These are phyloP conservation scores for Stephania japonica DNA, from an alignment of 164 flowering plant genomes.

Conservation along the genomic window DNA sequence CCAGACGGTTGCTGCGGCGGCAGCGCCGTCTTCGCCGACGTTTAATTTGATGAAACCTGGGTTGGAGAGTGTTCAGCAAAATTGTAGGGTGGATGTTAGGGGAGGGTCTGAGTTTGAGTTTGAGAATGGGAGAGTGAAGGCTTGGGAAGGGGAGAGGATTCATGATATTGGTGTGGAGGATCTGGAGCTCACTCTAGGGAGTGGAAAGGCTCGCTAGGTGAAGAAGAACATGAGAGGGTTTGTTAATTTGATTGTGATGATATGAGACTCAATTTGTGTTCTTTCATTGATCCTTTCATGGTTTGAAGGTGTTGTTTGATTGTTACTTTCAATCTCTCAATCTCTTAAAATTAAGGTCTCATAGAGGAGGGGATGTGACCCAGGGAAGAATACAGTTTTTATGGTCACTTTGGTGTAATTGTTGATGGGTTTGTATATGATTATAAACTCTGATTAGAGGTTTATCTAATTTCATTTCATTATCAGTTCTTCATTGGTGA, in stretches of 20 bases:
- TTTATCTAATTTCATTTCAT: neutral
- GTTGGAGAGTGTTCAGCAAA: constrained; percentile 19
- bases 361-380: neutral
- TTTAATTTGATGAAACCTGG: constrained; percentile 65
- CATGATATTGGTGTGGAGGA: constrained; percentile 78
- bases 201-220: constrained; percentile 29
- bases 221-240: too few relatives aligned
- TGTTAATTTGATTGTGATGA: too few relatives aligned
- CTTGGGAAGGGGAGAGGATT: constrained; percentile 96
- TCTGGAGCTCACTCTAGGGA: constrained; percentile 86
- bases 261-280: too few relatives aligned
- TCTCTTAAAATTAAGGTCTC: too few relatives aligned
- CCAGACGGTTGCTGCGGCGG: constrained; percentile 37
- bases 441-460: constrained; percentile 1
- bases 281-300: too few relatives aligned
- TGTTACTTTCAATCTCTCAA: too few relatives aligned
- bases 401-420: neutral
- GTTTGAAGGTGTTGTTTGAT: too few relatives aligned
- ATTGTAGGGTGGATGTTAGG: constrained; percentile 23
- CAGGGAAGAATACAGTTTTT: neutral
- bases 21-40: constrained; percentile 81
- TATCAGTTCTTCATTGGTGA: neutral
- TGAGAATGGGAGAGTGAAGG: constrained; percentile 55
- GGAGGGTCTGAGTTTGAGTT: constrained; percentile 60
- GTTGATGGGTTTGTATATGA: constrained; percentile 5